These are phyloP conservation scores for Aschersonia sp. DNA, from an alignment of 2,329 filamentous ascomycete species.

Conservation along the genomic window DNA sequence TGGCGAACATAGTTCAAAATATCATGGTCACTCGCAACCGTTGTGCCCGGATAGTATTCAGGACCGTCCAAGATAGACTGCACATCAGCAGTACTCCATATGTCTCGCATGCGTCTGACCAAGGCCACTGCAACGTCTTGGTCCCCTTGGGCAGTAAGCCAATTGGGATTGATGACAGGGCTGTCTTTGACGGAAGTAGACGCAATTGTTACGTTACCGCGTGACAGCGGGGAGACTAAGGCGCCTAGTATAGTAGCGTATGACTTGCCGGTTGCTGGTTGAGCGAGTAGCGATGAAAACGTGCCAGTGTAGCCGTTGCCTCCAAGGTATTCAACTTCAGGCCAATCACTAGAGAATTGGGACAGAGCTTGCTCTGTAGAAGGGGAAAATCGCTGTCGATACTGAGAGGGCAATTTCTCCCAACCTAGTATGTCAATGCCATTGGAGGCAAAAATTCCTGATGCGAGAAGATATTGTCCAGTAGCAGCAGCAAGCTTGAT, in stretches of 20 bases:
- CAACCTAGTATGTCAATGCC: conserved; percentile 6
- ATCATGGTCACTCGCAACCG: conserved; percentile 24
- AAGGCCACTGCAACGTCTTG: conserved; percentile 25
- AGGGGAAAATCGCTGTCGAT: conserved; percentile 6
- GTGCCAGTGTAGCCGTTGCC: not conserved
- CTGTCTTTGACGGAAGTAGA: conserved; percentile 15
- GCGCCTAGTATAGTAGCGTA: conserved; percentile 13
- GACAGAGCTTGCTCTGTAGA: conserved; percentile 8
- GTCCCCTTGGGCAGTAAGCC: conserved; percentile 25
- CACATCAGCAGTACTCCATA: conserved; percentile 15
- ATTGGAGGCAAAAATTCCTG: conserved; percentile 2
- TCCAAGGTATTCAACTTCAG: conserved; percentile 16
- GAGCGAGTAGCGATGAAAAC: not conserved
- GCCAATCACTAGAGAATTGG: conserved; percentile 17
- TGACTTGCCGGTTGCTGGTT: not conserved
- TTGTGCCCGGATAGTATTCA: conserved; percentile 21
- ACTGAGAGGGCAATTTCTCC: conserved; percentile 16
- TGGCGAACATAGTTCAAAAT: conserved; percentile 20
- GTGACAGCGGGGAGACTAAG: conserved; percentile 14
- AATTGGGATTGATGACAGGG: conserved; percentile 31
- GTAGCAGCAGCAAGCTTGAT: not conserved
- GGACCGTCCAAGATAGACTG: conserved; percentile 15
- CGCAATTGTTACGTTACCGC: conserved; percentile 25
- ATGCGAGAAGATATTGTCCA: not conserved
- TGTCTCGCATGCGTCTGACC: conserved; percentile 23